Percentiles rank a stretch among this genome's conserved stretches.
phyloP scores from a whole-genome alignment of 2,329 filamentous ascomycete species.

The Colletotrichum zoysiae region DNA sequence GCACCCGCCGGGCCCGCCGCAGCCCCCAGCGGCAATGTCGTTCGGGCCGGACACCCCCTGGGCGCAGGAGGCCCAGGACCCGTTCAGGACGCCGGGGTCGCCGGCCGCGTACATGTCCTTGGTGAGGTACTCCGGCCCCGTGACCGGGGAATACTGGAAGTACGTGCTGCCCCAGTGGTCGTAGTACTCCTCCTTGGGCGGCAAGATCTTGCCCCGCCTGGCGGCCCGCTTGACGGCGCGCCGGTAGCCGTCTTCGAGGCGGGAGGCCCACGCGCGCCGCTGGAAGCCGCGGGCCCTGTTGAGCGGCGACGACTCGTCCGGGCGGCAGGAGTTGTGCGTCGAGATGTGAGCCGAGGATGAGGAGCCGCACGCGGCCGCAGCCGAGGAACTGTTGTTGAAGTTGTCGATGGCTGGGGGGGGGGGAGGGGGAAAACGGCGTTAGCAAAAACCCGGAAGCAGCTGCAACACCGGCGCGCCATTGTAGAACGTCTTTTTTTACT shows the following conservation, averaged over 20 bases:
- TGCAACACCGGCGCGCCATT: not conserved
- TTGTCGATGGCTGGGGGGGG: conserved; percentile 47
- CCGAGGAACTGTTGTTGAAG: conserved; percentile 64
- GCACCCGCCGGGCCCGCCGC: conserved; percentile 56
- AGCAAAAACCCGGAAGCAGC: not conserved
- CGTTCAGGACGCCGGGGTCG: conserved; percentile 53
- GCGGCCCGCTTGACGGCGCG: conserved; percentile 64
- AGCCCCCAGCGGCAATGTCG: conserved; percentile 58
- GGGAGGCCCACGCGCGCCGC: conserved; percentile 53
- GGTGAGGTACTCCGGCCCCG: conserved; percentile 57
- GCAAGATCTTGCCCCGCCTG: conserved; percentile 62
- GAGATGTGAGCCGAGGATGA: conserved; percentile 77
- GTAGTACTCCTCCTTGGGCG: conserved; percentile 63
- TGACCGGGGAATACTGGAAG: conserved; percentile 61
- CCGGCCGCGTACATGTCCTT: conserved; percentile 61
- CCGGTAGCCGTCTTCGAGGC: conserved; percentile 68
- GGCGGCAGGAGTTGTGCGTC: conserved; percentile 74
- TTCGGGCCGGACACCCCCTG: conserved; percentile 40
- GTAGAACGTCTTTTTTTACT: conserved; percentile 1
- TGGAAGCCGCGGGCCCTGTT: conserved; percentile 47
- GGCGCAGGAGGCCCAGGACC: conserved; percentile 49
- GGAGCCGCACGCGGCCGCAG: conserved; percentile 63
- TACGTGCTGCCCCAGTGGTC: conserved; percentile 68
- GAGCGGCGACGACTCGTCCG: conserved; percentile 35
- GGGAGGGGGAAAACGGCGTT: not conserved